A percentile compares a stretch with the other conserved stretches of the same genome.
These are phyloP conservation scores for Cyanodermella asteris DNA, from an alignment of 2,329 filamentous ascomycete species.

Conservation along the genomic window DNA sequence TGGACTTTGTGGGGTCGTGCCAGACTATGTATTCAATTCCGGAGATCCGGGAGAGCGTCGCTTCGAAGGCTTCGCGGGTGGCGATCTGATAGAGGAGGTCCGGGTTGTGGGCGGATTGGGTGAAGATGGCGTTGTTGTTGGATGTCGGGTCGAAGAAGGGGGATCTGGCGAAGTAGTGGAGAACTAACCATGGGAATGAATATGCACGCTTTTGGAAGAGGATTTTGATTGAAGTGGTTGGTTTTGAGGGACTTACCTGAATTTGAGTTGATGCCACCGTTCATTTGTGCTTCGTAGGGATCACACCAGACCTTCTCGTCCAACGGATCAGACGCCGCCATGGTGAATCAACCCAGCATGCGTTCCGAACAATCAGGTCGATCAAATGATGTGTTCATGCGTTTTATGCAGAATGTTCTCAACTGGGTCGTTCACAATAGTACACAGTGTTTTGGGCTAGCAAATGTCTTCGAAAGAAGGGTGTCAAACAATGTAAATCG, in stretches of 20 bases:
- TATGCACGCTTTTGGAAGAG: neutral
- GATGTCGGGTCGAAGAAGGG: slow-evolving; percentile 41
- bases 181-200: slow-evolving; percentile 18
- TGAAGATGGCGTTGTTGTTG: slow-evolving; percentile 35
- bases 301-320: slow-evolving; percentile 11
- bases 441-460: no score
- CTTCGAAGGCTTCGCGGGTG: slow-evolving; percentile 35
- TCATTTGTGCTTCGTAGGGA: slow-evolving; percentile 7
- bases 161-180: slow-evolving; percentile 39
- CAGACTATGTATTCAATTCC: slow-evolving; percentile 39
- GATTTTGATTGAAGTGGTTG: neutral
- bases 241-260: slow-evolving; percentile 5
- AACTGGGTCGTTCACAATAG: no score
- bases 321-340: slow-evolving; percentile 6
- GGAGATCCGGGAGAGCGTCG: slow-evolving; percentile 27
- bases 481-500: no score
- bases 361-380: no score
- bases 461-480: no score
- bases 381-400: slow-evolving; percentile 2
- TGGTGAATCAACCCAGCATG: slow-evolving; percentile 1
- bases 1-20: slow-evolving; percentile 32
- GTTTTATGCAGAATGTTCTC: no score
- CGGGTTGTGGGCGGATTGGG: slow-evolving; percentile 28
- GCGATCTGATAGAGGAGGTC: slow-evolving; percentile 27
- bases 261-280: slow-evolving; percentile 10